Base-by-base conservation (phyloP, 331 rosid genomes). In the Quercus lobata region DNA sequence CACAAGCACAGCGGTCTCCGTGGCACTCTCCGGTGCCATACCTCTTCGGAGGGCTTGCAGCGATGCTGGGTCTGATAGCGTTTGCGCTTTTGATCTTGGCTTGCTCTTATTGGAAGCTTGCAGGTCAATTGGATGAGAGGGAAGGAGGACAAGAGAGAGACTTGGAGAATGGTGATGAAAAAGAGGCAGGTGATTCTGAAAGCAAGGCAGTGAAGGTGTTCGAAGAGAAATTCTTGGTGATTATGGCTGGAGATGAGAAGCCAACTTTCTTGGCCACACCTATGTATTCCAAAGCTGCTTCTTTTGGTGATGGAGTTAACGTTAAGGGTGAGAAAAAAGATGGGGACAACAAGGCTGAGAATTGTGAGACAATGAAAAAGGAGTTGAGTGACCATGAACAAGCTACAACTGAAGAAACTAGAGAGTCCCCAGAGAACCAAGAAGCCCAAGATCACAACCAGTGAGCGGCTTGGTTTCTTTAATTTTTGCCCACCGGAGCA, bases 1-100 rank as follows among this genome's bases (percentile, higher is more conserved):
- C 74, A 17, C 75, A 17, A 19, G 21, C 46, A 12, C 86, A 77
- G 72, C 57, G 10, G 5, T 76, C 87, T 1, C 80, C 89, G 27
- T 95, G 99, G 97, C 93, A 90, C 82, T 88, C 94, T 46, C 96
- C 98, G n/a, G 62, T 95, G 2, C 97, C 97, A 1, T 95, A 90
- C 71, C 91, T 95, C 17, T 90, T 95, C 76, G 98, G 94, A 71
- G 96, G 94, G 37, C 82, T 95, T 0, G 89, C 89, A 1, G 88
- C 91, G 65, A 82, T 90, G 84, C 73, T 93, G 57, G 84, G 90
- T 77, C 80, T 95, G 25, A 87, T 95, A 68, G 84, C 86, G 4
- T 81, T 90, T 15, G 92, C 97, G 5, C 88, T 95, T 0, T 78
- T 91, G 77, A 70, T 91, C 61, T 69, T 95, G 7, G 97, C 90